Conservation (phyloP, 192 early-diverging fungal species). For the Coemansia sp. region DNA sequence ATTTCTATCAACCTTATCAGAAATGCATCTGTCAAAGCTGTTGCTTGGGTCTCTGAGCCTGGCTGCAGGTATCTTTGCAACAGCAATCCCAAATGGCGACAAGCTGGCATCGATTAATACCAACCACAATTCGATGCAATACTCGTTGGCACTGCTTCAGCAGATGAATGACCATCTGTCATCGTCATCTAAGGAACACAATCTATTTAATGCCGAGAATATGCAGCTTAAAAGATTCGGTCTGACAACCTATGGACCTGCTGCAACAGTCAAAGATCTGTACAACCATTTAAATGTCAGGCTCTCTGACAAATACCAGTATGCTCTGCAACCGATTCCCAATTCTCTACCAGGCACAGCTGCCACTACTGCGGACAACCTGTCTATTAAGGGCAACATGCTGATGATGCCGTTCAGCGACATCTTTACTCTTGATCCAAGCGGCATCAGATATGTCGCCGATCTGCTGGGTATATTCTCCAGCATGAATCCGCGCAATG, state of each 20-base stretch:
- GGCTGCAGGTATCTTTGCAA: background rate
- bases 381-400: slow-evolving; percentile 3
- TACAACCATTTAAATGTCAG: slow-evolving; percentile 12
- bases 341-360: background rate
- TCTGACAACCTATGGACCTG: slow-evolving; percentile 12
- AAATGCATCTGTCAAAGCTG: background rate
- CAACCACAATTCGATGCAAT: background rate
- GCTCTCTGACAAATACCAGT: slow-evolving; percentile 18
- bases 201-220: slow-evolving; percentile 1
- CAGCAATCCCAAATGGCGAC: background rate
- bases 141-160: slow-evolving; percentile 16
- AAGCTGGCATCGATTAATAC: background rate
- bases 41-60: background rate
- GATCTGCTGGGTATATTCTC: slow-evolving; percentile 21
- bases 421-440: slow-evolving; percentile 24
- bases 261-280: slow-evolving; percentile 17
- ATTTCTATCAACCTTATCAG: too few relatives aligned
- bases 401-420: slow-evolving; percentile 35
- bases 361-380: background rate
- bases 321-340: background rate
- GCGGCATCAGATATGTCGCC: slow-evolving; percentile 30
- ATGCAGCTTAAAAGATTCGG: slow-evolving; percentile 24
- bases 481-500: background rate
- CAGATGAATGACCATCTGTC: slow-evolving; percentile 15
- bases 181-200: background rate